Conservation (phyloP, 2,329 filamentous ascomycete species). For the Cladosporium velox region DNA sequence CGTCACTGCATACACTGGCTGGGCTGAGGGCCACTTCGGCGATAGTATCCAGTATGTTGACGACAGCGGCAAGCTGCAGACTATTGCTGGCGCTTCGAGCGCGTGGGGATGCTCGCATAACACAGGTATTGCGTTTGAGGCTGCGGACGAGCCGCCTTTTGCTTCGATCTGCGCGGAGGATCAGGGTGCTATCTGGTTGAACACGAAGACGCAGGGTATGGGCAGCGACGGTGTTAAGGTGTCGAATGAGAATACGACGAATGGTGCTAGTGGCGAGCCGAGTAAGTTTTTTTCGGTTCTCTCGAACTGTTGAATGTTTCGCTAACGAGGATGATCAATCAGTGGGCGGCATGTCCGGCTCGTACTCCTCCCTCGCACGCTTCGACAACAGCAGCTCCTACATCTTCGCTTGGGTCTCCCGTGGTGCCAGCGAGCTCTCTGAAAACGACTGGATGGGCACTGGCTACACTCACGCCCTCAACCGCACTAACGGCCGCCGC, state of each 20-base stretch:
- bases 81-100: slow-evolving; percentile 56
- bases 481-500: slow-evolving; percentile 61
- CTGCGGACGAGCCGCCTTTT: slow-evolving; percentile 59
- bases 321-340: background rate
- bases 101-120: slow-evolving; percentile 66
- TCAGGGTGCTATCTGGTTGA: slow-evolving; percentile 65
- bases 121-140: slow-evolving; percentile 65
- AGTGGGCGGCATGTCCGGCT: slow-evolving; percentile 65
- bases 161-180: slow-evolving; percentile 63
- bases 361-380: slow-evolving; percentile 59
- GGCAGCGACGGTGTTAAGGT: slow-evolving; percentile 56
- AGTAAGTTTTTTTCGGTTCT: background rate
- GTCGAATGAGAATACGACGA: slow-evolving; percentile 63
- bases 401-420: slow-evolving; percentile 65
- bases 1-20: slow-evolving; percentile 59
- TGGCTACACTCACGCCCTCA: slow-evolving; percentile 55
- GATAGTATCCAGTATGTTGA: slow-evolving; percentile 58
- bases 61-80: slow-evolving; percentile 52
- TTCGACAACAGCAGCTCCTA: slow-evolving; percentile 56
- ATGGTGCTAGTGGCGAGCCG: slow-evolving; percentile 59
- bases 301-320: background rate
- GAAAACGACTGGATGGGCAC: slow-evolving; percentile 60
- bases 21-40: slow-evolving; percentile 59
- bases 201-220: slow-evolving; percentile 62
- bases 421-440: slow-evolving; percentile 58